phyloP scores from a whole-genome alignment of 1,139 yeast genomes.

The Diutina scorzettiae region DNA sequence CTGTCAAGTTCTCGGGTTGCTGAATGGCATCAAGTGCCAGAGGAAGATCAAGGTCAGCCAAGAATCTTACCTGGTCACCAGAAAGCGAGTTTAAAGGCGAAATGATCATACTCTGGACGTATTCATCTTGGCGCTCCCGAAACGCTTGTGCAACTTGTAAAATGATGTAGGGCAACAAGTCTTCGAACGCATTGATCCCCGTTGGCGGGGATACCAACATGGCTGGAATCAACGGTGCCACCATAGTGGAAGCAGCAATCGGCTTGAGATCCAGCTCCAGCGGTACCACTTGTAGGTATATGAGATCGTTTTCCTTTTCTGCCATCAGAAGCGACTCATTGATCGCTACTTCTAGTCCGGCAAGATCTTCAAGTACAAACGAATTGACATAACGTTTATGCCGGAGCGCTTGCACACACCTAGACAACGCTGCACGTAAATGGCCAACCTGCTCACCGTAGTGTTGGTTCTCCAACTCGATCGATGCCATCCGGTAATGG shows the following conservation, averaged over 20 bases:
- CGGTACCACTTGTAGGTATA: conserved; percentile 62
- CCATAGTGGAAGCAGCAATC: conserved; percentile 43
- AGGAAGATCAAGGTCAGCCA: conserved; percentile 39
- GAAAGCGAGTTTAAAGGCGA: conserved; percentile 43
- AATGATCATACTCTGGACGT: conserved; percentile 36
- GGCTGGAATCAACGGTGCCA: conserved; percentile 32
- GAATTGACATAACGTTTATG: conserved; percentile 31
- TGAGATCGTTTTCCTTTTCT: conserved; percentile 71
- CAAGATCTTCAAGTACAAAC: conserved; percentile 34
- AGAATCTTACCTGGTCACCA: conserved; percentile 30
- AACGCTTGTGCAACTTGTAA: conserved; percentile 61
- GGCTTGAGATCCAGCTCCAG: conserved; percentile 25
- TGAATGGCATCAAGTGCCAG: conserved; percentile 54
- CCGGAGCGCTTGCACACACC: conserved; percentile 24
- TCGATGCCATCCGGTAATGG: conserved; percentile 45
- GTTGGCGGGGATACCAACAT: conserved; percentile 12
- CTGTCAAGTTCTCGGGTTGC: conserved; percentile 54
- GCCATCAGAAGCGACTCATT: conserved; percentile 37
- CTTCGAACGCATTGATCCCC: conserved; percentile 27
- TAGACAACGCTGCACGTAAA: conserved; percentile 26
- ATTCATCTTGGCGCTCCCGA: conserved; percentile 51
- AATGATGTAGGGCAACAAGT: conserved; percentile 53
- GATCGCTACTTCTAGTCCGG: conserved; percentile 34
- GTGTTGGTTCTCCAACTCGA: conserved; percentile 33
- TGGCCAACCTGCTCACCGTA: conserved; percentile 66